These are phyloP conservation scores for Trametes meyenii DNA, from an alignment of 768 basidiomycete species.

Conservation along the genomic window DNA sequence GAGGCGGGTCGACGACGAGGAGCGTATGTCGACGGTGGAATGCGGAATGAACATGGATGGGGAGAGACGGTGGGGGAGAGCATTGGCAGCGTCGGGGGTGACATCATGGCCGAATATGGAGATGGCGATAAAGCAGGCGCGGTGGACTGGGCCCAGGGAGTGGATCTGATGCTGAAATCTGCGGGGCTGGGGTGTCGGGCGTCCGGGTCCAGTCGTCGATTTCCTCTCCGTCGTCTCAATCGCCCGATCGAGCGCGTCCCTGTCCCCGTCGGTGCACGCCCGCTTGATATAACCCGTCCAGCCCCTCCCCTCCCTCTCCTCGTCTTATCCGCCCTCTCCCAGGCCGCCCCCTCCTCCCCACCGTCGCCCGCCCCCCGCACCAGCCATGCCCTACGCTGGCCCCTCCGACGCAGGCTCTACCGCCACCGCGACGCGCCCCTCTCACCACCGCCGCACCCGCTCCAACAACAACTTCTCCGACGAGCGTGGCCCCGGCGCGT, in stretches of 20 bases:
- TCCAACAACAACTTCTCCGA: slow-evolving; percentile 40
- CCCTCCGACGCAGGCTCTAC: slow-evolving; percentile 26
- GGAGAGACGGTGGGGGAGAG: neutral
- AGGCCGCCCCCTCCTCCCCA: neutral
- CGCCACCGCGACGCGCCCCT: slow-evolving; percentile 26
- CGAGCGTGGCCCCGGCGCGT: slow-evolving; percentile 49
- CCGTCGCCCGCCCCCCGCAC: neutral
- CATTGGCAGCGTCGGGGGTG: neutral
- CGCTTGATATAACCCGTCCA: neutral
- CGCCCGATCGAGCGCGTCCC: too few species aligned
- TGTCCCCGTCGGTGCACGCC: neutral
- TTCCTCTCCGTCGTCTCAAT: neutral
- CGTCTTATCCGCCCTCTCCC: slow-evolving; percentile 9
- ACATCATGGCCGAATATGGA: slow-evolving; percentile 7
- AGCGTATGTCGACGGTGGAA: neutral
- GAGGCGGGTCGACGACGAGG: neutral
- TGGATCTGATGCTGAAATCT: slow-evolving; percentile 1
- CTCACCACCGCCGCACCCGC: slow-evolving; percentile 35
- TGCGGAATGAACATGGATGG: neutral
- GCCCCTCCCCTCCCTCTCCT: neutral
- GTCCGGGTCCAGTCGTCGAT: neutral
- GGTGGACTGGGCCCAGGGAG: neutral
- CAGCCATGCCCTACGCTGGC: slow-evolving; percentile 32
- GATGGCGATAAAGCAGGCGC: neutral
- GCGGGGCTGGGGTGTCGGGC: neutral